Conservation (phyloP, 2,329 filamentous ascomycete species). For the Fusarium anthophilum region DNA sequence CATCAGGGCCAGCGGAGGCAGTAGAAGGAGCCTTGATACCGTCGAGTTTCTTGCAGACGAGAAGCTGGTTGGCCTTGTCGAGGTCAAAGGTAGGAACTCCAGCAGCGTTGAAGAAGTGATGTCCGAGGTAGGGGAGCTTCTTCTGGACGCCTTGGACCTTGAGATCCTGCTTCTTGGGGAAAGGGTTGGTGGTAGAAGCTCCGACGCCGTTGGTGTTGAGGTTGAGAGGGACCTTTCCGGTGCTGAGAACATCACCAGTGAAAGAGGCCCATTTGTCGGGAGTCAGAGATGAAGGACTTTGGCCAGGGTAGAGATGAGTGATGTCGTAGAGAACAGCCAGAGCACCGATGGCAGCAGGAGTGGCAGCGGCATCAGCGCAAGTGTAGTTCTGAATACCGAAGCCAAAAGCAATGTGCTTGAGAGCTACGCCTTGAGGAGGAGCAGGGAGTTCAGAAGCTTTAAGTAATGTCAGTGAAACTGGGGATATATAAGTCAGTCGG, state of each 20-base stretch:
- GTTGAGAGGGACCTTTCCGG: conserved; percentile 59
- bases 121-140: conserved; percentile 61
- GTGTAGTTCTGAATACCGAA: conserved; percentile 77
- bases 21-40: conserved; percentile 60
- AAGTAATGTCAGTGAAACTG: conserved; percentile 27
- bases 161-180: conserved; percentile 51
- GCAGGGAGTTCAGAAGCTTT: conserved; percentile 56
- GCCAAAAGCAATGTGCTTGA: conserved; percentile 68
- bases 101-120: conserved; percentile 71
- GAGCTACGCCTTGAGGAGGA: conserved; percentile 49
- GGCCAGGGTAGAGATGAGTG: conserved; percentile 60
- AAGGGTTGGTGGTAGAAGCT: conserved; percentile 57
- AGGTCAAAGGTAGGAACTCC: conserved; percentile 70
- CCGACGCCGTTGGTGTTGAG: conserved; percentile 49
- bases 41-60: conserved; percentile 60
- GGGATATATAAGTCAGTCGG: neutral
- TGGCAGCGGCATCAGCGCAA: conserved; percentile 54
- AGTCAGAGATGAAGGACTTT: conserved; percentile 50
- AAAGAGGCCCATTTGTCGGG: conserved; percentile 53
- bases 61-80: conserved; percentile 47
- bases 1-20: conserved; percentile 57
- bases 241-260: conserved; percentile 52
- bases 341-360: conserved; percentile 59
- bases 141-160: conserved; percentile 48
- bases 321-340: conserved; percentile 70